Percentiles rank a stretch among this genome's conserved stretches.
Evolutionary conservation across 2,329 filamentous ascomycete genomes (phyloP).

Genomic region (Paracoccidioides brasiliensis): DNA sequence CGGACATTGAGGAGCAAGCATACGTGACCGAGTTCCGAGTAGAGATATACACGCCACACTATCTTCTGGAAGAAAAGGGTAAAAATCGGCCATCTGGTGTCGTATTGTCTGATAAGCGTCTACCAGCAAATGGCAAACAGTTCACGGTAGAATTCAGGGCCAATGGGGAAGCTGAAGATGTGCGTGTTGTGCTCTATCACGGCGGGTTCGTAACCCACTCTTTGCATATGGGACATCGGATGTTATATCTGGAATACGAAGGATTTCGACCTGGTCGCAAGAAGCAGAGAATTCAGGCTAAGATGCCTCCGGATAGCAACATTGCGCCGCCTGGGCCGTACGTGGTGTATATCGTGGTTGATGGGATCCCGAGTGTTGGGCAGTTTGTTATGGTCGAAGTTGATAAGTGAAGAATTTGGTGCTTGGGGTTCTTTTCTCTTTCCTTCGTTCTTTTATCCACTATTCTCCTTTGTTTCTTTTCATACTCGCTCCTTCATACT

Average conservation of each 20-base stretch:
- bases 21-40: constrained; percentile 49
- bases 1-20: constrained; percentile 28
- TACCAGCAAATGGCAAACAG: constrained; percentile 32
- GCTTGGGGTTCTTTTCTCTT: neutral
- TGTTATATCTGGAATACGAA: constrained; percentile 40
- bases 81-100: constrained; percentile 38
- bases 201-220: constrained; percentile 49
- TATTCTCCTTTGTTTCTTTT: too few relatives aligned
- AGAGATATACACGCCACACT: constrained; percentile 49
- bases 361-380: constrained; percentile 41
- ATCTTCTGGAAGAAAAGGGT: constrained; percentile 41
- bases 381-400: constrained; percentile 34
- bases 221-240: constrained; percentile 49
- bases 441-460: neutral
- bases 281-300: constrained; percentile 37
- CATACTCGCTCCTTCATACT: too few relatives aligned
- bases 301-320: constrained; percentile 42
- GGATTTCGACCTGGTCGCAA: constrained; percentile 34
- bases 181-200: constrained; percentile 43
- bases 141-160: constrained; percentile 39
- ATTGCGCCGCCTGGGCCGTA: constrained; percentile 48
- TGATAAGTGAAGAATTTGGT: neutral
- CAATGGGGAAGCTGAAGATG: constrained; percentile 28
- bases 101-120: constrained; percentile 30
- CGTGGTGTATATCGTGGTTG: constrained; percentile 45